Evolutionary conservation across 768 basidiomycete genomes (phyloP).

Genomic region (Collybia mongolica): DNA sequence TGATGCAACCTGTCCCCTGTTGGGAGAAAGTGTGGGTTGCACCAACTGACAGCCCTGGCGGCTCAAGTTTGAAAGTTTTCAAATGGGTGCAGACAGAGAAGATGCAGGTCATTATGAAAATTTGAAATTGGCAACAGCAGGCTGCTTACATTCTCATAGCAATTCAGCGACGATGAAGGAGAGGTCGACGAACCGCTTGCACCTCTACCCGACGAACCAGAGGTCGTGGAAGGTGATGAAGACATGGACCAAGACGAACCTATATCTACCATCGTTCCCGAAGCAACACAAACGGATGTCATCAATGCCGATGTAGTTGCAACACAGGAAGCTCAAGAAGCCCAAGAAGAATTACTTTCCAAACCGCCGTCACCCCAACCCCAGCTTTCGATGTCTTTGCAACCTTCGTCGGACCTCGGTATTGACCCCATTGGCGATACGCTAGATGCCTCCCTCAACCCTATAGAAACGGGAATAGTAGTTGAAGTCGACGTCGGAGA

Average conservation of each 20-base stretch:
- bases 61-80: slow-evolving; percentile 62
- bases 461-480: slow-evolving; percentile 31
- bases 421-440: slow-evolving; percentile 36
- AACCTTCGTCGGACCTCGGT: slow-evolving; percentile 44
- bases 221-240: slow-evolving; percentile 72
- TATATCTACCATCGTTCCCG: slow-evolving; percentile 33
- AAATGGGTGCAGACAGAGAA: slow-evolving; percentile 84
- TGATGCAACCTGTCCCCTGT: slow-evolving; percentile 88
- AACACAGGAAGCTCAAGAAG: too few relatives aligned
- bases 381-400: slow-evolving; percentile 54
- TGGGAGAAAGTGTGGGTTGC: slow-evolving; percentile 80
- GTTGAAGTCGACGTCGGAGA: slow-evolving; percentile 37
- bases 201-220: slow-evolving; percentile 76
- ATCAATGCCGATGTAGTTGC: slow-evolving; percentile 23
- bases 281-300: slow-evolving; percentile 28
- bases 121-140: background rate
- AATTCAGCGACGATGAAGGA: slow-evolving; percentile 87
- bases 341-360: slow-evolving; percentile 48
- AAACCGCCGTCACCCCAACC: slow-evolving; percentile 71
- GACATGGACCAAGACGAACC: slow-evolving; percentile 73
- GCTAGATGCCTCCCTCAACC: slow-evolving; percentile 58
- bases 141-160: slow-evolving; percentile 37
- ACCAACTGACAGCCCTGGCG: slow-evolving; percentile 53
- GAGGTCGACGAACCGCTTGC: slow-evolving; percentile 78
- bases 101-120: slow-evolving; percentile 49